Conservation (phyloP, 176 grass and related monocot species). For the Oryza nivara region DNA sequence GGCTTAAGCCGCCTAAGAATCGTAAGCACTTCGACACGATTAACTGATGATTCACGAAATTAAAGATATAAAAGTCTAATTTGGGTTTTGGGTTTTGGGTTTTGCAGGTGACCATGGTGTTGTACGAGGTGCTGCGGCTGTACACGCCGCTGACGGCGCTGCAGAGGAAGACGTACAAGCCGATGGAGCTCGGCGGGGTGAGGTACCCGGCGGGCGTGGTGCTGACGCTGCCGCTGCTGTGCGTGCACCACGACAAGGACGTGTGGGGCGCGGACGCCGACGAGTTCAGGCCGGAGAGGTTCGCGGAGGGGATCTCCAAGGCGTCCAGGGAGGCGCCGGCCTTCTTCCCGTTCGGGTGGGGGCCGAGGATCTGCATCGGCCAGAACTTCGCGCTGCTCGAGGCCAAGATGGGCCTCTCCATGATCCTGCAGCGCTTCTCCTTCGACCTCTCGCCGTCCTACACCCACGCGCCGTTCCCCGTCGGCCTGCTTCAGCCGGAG, state of each 20-base stretch:
- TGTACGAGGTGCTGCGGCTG: slow-evolving; percentile 78
- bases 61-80: too few species aligned
- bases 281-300: slow-evolving; percentile 79
- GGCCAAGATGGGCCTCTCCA: slow-evolving; percentile 69
- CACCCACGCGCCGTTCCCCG: slow-evolving; percentile 55
- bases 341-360: slow-evolving; percentile 72
- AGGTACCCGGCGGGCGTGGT: slow-evolving; percentile 59
- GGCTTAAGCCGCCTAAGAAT: slow-evolving; percentile 58
- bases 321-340: slow-evolving; percentile 56
- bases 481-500: slow-evolving; percentile 57
- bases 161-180: slow-evolving; percentile 43
- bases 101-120: slow-evolving; percentile 73
- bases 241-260: slow-evolving; percentile 65
- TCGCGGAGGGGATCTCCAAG: slow-evolving; percentile 64
- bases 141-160: slow-evolving; percentile 52
- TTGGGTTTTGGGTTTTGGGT: too few species aligned
- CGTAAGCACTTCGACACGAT: slow-evolving; percentile 36
- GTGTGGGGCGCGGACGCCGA: slow-evolving; percentile 59
- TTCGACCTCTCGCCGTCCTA: slow-evolving; percentile 77
- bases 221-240: slow-evolving; percentile 51
- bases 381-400: slow-evolving; percentile 83
- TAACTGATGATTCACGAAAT: too few species aligned
- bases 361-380: slow-evolving; percentile 68
- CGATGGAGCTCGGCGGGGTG: slow-evolving; percentile 52
- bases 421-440: slow-evolving; percentile 72